Evolutionary conservation across 116 monocot genomes (phyloP).

Genomic region (Papilionanthe hybrid): DNA sequence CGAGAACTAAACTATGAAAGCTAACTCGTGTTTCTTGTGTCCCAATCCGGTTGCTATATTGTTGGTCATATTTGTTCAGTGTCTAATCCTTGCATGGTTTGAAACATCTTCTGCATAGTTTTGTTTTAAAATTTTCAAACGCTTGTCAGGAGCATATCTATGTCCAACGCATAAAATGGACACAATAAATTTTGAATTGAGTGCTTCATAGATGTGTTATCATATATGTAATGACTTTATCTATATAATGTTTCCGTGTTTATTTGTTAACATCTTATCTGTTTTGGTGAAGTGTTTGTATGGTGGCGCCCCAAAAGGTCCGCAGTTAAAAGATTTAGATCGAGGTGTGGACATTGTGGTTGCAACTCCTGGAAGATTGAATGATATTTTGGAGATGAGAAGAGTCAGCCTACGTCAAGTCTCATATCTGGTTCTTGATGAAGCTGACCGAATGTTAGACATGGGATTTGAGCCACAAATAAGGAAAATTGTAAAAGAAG

Average conservation of each 20-base stretch:
- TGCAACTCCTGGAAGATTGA: slow-evolving; percentile 55
- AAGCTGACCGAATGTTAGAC: slow-evolving; percentile 56
- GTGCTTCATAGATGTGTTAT: neutral
- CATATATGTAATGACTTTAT: neutral
- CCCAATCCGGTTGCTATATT: too few species aligned
- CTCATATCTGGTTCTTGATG: slow-evolving; percentile 50
- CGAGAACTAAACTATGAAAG: too few species aligned
- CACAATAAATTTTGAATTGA: too few species aligned
- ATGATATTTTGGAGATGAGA: slow-evolving; percentile 56
- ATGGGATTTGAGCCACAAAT: slow-evolving; percentile 67
- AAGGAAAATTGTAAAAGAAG: slow-evolving; percentile 43
- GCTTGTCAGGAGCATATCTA: too few species aligned
- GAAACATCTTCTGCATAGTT: too few species aligned
- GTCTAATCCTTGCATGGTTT: too few species aligned
- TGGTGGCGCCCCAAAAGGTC: slow-evolving; percentile 55
- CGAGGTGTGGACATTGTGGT: slow-evolving; percentile 47
- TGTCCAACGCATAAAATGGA: too few species aligned
- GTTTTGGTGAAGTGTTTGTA: slow-evolving; percentile 36
- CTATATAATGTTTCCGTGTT: neutral
- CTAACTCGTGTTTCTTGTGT: too few species aligned
- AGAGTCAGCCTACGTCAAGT: slow-evolving; percentile 33
- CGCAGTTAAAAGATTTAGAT: slow-evolving; percentile 39
- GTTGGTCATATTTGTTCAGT: too few species aligned
- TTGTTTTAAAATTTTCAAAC: too few species aligned
- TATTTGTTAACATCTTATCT: slow-evolving; percentile 5